Conservation (phyloP, 805 yeast species). For the Hanseniaspora jakobsenii region DNA sequence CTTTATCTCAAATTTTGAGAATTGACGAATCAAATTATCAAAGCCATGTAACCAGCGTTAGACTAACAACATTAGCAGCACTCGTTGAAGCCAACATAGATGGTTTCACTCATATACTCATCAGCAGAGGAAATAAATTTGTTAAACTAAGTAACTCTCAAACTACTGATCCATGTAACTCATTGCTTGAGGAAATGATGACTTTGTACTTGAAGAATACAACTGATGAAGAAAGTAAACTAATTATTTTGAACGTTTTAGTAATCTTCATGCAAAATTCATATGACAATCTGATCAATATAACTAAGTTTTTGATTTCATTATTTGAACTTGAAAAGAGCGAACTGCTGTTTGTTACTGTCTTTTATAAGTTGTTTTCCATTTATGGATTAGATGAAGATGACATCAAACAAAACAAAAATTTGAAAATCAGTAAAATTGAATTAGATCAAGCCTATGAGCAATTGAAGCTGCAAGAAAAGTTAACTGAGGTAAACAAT, state of each 20-base stretch:
- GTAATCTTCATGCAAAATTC: constrained; percentile 1
- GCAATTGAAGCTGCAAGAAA: constrained; percentile 1
- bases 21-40: neutral
- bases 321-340: constrained; percentile 9
- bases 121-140: constrained; percentile 16
- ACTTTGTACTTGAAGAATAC: constrained; percentile 7
- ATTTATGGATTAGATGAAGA: constrained; percentile 13
- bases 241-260: constrained; percentile 2
- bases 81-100: constrained; percentile 1
- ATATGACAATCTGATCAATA: constrained; percentile 1
- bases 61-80: constrained; percentile 4
- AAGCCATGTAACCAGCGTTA: constrained; percentile 19
- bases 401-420: constrained; percentile 2
- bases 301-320: constrained; percentile 5
- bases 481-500: neutral
- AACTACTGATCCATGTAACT: constrained; percentile 15
- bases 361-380: constrained; percentile 11
- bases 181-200: constrained; percentile 14
- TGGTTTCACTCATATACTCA: constrained; percentile 15
- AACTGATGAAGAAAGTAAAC: constrained; percentile 2
- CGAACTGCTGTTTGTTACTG: neutral
- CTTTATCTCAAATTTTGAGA: neutral
- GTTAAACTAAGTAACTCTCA: constrained; percentile 17
- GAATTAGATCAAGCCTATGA: constrained; percentile 12
- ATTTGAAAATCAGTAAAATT: constrained; percentile 1